Evolutionary conservation across 2,329 filamentous ascomycete genomes (phyloP), one percentile per base, ranked within the genome.

Genomic region (Fusarium cyanostomum): DNA sequence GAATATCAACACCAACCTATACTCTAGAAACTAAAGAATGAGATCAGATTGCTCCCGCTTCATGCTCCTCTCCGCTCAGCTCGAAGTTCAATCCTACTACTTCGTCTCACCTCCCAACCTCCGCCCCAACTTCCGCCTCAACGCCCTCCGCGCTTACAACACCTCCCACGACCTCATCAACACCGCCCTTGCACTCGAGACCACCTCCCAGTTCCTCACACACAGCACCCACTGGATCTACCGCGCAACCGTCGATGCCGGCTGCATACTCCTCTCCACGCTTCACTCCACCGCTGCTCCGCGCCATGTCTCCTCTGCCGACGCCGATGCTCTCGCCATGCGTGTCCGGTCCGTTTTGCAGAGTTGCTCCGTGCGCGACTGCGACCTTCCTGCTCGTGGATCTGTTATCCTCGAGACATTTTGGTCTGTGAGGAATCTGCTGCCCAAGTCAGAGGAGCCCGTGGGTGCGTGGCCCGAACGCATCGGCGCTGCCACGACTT

Each of bases 21-120:
- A 5, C 2, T 13, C 7, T 1, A 6, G 12, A 37, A 31, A 7
- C 33, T 62, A 9, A 62, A 4, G 18, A 9, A 7, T 2, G 5
- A 4, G 7, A 15, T 18, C 1, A 82, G 82, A 84, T 34, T 71
- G 82, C 18, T 80, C 82, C 49, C 75, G 78, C 13, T 82, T 85
- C 66, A 80, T 81, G 44, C 72, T 82, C 8, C 71, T 85, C 4
- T 76, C 82, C 0, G 79, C 82, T 1, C 77, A 81, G 18, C 76
- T 84, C n/a, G 83, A 86, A 53, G 78, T 86, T 8, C 83, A 86
- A 60, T 72, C 76, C 2, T 84, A 81, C 71, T 85, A 85, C 73
- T 81, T 85, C 64, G 76, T 80, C 60, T 80, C 80, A 4, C 75
- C 77, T 0, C 75, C 78, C 73, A 58, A 75, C 71, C 61, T 70